Evolutionary conservation across 2,329 filamentous ascomycete species (phyloP).

Genomic region (Herpotrichia juniperi): DNA sequence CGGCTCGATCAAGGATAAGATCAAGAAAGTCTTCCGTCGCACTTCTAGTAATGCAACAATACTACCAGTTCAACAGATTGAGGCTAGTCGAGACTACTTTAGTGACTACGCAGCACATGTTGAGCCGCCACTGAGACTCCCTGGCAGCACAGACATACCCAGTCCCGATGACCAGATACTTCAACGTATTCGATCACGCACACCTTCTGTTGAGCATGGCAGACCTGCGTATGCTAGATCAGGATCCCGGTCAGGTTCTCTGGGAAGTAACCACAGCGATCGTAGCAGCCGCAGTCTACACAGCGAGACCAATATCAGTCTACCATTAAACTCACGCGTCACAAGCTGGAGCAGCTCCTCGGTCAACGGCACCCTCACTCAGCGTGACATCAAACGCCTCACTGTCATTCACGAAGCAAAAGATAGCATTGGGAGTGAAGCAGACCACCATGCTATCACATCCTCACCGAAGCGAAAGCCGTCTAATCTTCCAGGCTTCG

Average conservation of each 20-base stretch:
- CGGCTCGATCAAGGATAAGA: constrained; percentile 63
- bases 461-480: constrained; percentile 21
- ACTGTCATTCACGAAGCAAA: constrained; percentile 67
- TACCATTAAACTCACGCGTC: constrained; percentile 59
- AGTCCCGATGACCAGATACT: constrained; percentile 53
- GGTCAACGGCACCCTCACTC: constrained; percentile 60
- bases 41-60: constrained; percentile 31
- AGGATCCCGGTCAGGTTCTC: constrained; percentile 20
- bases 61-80: constrained; percentile 61
- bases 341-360: constrained; percentile 76
- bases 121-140: constrained; percentile 25
- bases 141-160: constrained; percentile 42
- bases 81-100: constrained; percentile 51
- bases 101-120: constrained; percentile 17
- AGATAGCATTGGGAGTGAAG: constrained; percentile 40
- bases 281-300: constrained; percentile 34
- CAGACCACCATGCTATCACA: constrained; percentile 16
- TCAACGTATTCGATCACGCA: constrained; percentile 42
- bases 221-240: constrained; percentile 18
- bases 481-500: constrained; percentile 22
- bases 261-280: constrained; percentile 23
- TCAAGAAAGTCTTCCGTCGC: constrained; percentile 64
- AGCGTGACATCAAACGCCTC: constrained; percentile 62
- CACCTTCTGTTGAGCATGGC: constrained; percentile 26
- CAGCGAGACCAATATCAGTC: constrained; percentile 56